Evolutionary conservation across 768 basidiomycete species (phyloP).

Genomic region (Pulveroboletus sp.): DNA sequence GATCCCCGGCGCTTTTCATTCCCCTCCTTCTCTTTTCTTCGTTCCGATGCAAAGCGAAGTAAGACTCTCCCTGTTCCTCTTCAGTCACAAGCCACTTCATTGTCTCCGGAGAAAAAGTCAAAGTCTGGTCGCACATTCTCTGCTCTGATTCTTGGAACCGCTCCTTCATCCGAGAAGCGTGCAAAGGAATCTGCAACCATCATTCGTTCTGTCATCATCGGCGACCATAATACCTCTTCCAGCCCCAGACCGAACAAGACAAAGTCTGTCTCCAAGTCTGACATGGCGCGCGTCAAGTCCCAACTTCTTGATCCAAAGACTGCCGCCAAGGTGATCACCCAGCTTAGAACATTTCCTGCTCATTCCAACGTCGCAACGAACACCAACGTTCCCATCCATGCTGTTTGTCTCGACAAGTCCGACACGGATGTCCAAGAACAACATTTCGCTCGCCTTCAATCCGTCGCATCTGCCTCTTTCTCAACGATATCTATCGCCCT

Average conservation of each 20-base stretch:
- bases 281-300: constrained; percentile 60
- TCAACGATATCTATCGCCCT: constrained; percentile 48
- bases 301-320: constrained; percentile 61
- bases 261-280: constrained; percentile 41
- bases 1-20: constrained; percentile 46
- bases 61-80: constrained; percentile 13
- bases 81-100: constrained; percentile 18
- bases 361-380: constrained; percentile 9
- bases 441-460: constrained; percentile 53
- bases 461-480: constrained; percentile 46
- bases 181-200: constrained; percentile 61
- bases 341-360: constrained; percentile 57
- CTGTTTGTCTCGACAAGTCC: constrained; percentile 62
- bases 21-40: constrained; percentile 41
- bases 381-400: constrained; percentile 56
- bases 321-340: constrained; percentile 68
- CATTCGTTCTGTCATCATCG: constrained; percentile 67
- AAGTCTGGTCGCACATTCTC: constrained; percentile 34
- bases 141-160: constrained; percentile 25
- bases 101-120: constrained; percentile 35
- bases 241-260: constrained; percentile 35
- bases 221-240: constrained; percentile 34
- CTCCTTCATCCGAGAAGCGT: constrained; percentile 45
- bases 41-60: constrained; percentile 28
- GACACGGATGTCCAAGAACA: constrained; percentile 59